Evolutionary conservation across 805 yeast species (phyloP), one percentile per base, ranked within the genome.

Genomic region (Kurtzmaniella cleridarum): DNA sequence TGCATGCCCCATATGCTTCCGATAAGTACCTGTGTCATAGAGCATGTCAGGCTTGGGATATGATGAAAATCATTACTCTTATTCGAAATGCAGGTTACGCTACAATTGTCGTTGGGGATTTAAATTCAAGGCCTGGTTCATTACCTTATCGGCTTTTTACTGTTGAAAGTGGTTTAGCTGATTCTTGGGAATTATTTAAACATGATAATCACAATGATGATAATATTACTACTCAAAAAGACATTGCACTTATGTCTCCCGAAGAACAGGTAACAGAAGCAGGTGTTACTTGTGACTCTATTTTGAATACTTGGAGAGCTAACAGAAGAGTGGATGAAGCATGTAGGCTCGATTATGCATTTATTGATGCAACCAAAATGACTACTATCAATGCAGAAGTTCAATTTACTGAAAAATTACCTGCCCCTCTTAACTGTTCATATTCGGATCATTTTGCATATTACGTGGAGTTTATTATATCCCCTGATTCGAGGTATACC

Each of bases 31-130:
- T 80, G 3, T 85, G 96, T 49, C 98, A 93, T 55, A 69, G 98
- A 35, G 81, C 96, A 0, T 77, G 93, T 41, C 98, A 93, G 60
- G 97, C 98, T 1, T 93, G 98, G 98, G 96, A 90, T 57, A 76
- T 93, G 57, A 74, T 93, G 27, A 75, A 78, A 37, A 43, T 89
- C 27, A 79, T 84, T 1, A 70, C 71, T 13, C 59, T 79, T 28
- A 73, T 90, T 34, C 69, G 71, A 33, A 69, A 67, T 40, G 83
- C 91, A 0, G 96, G 97, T 0, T 84, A 87, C 57, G 83, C 90
- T 1, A 91, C 86, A 0, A 74, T 93, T 24, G 79, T 89, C 38
- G 96, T 90, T 26, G 98, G 98, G 2, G 98, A 93, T 60, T 72
- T 93, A 54, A 93, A 93, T 57, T 84, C 93, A 3, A 73, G 80